Evolutionary conservation across 164 flowering plant species (phyloP).

Genomic region (Stephania japonica): DNA sequence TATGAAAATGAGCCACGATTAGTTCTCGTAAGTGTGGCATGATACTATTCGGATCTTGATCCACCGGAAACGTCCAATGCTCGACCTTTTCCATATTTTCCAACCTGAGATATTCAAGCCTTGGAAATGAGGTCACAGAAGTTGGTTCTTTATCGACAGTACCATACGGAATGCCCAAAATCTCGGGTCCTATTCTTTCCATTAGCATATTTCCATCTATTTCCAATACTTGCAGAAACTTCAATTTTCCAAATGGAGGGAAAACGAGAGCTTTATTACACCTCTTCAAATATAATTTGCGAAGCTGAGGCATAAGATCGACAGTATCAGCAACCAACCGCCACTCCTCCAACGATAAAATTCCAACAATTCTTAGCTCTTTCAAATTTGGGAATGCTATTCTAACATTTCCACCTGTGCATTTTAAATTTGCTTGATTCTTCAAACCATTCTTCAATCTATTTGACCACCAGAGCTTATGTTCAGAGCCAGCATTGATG

Average conservation of each 20-base stretch:
- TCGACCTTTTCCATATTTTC: not conserved
- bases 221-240: not conserved
- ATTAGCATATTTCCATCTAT: not conserved
- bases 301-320: not conserved
- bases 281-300: not conserved
- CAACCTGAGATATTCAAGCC: not conserved
- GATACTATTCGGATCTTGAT: not conserved
- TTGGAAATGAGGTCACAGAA: not conserved
- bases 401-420: not conserved
- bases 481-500: not conserved
- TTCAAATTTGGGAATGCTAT: not conserved
- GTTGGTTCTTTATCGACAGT: not conserved
- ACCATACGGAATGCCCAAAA: not conserved
- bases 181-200: not conserved
- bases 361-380: not conserved
- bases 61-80: not conserved
- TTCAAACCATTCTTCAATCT: not conserved
- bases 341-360: not conserved
- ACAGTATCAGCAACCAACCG: not conserved
- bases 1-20: not conserved
- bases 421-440: slow-evolving; percentile 2
- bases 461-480: not conserved
- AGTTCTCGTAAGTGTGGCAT: not conserved
- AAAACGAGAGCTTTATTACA: not conserved
- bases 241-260: not conserved